Conservation (phyloP, 1,284 basidiomycete genomes). For the Malassezia equina region DNA sequence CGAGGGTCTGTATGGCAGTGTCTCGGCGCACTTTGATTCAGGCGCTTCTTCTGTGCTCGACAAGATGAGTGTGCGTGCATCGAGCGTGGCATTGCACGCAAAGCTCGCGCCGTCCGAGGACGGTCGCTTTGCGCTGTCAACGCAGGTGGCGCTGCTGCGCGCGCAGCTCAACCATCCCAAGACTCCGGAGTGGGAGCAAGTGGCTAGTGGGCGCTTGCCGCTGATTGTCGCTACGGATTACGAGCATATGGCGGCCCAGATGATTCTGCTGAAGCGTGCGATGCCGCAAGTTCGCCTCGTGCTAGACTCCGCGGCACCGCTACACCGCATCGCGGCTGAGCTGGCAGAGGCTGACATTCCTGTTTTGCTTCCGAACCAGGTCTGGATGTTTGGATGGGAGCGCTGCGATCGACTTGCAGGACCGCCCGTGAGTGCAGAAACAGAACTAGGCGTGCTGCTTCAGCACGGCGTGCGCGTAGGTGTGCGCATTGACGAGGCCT, state of each 20-base stretch:
- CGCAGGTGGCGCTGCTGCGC: constrained; percentile 63
- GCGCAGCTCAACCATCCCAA: constrained; percentile 53
- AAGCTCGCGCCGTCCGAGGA: constrained; percentile 51
- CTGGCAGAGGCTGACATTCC: constrained; percentile 61
- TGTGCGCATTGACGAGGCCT: constrained; percentile 57
- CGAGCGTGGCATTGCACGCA: constrained; percentile 64
- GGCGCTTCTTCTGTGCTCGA: constrained; percentile 51
- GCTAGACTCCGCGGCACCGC: constrained; percentile 63
- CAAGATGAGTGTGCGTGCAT: constrained; percentile 58
- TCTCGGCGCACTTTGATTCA: constrained; percentile 24
- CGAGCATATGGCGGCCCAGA: constrained; percentile 64
- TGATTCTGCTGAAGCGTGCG: constrained; percentile 64
- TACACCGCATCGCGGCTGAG: constrained; percentile 58
- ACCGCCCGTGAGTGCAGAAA: constrained; percentile 62
- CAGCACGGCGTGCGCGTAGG: constrained; percentile 64
- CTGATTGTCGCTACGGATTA: constrained; percentile 62
- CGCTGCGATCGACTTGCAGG: constrained; percentile 61
- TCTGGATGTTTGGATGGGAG: constrained; percentile 63
- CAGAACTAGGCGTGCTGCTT: constrained; percentile 58
- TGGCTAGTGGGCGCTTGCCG: constrained; percentile 54
- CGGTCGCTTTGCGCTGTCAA: constrained; percentile 56
- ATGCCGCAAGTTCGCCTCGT: constrained; percentile 58
- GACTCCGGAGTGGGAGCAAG: constrained; percentile 51
- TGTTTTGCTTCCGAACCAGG: constrained; percentile 61
- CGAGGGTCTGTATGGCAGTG: constrained; percentile 54